A percentile compares a stretch with the other conserved stretches of the same genome.
Conservation (phyloP, 2,329 filamentous ascomycete species). For the Elsinoe australis region DNA sequence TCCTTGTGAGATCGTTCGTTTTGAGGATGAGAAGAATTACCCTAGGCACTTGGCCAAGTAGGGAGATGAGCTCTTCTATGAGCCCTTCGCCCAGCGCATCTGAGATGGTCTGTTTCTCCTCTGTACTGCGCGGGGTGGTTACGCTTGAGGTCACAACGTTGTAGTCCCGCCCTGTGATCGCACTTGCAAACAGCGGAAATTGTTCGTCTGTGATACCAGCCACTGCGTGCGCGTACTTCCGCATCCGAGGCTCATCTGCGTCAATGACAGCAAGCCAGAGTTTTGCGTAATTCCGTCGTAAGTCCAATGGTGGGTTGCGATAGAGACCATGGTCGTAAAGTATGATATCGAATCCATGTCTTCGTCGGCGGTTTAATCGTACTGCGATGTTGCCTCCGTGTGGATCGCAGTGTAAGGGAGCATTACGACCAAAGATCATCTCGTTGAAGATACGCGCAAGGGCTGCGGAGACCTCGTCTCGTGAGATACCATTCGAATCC, state of each 20-base stretch:
- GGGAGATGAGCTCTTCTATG: conserved; percentile 75
- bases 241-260: conserved; percentile 77
- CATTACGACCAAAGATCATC: conserved; percentile 91
- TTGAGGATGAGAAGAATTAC: conserved; percentile 94
- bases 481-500: conserved; percentile 77
- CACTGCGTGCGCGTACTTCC: conserved; percentile 78
- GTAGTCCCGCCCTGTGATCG: conserved; percentile 92
- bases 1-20: conserved; percentile 92
- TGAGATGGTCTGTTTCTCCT: conserved; percentile 82
- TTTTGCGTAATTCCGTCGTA: conserved; percentile 85
- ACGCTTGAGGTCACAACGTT: conserved; percentile 58
- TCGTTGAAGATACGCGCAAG: conserved; percentile 94
- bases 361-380: conserved; percentile 59
- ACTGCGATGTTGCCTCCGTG: conserved; percentile 96
- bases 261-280: conserved; percentile 96
- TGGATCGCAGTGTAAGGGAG: conserved; percentile 90
- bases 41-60: conserved; percentile 80
- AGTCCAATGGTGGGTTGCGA: conserved; percentile 71
- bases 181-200: conserved; percentile 90
- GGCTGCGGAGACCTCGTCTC: conserved; percentile 89
- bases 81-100: conserved; percentile 79
- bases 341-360: conserved; percentile 81
- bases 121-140: conserved; percentile 53
- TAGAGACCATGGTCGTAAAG: conserved; percentile 97
- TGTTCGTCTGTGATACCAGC: conserved; percentile 82